phyloP scores from a whole-genome alignment of 306 rosid species.

The Trichosanthes cucumerina region DNA sequence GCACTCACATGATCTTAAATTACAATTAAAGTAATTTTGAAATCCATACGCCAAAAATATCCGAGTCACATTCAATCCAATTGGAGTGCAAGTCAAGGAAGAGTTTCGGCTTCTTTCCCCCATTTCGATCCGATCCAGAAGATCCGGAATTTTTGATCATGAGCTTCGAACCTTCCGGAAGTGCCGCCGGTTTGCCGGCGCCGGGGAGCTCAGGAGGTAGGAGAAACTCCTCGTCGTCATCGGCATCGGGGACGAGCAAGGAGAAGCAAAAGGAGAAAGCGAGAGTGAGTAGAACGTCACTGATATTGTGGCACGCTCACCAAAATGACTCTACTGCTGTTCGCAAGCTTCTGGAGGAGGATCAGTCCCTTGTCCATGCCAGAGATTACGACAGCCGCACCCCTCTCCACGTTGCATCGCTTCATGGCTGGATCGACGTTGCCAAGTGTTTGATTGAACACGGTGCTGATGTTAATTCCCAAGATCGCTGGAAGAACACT shows the following conservation, averaged over 20 bases:
- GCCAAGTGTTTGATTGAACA: slow-evolving; percentile 58
- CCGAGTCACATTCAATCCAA: slow-evolving; percentile 2
- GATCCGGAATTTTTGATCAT: slow-evolving; percentile 24
- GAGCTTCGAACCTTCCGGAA: slow-evolving; percentile 41
- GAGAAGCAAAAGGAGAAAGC: slow-evolving; percentile 70
- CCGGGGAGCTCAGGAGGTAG: neutral
- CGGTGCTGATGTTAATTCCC: slow-evolving; percentile 90
- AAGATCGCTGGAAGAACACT: slow-evolving; percentile 94
- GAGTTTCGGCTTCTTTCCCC: neutral
- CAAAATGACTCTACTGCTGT: slow-evolving; percentile 77
- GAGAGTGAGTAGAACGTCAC: slow-evolving; percentile 77
- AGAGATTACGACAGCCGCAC: slow-evolving; percentile 88
- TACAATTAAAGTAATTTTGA: neutral
- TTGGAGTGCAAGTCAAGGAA: neutral
- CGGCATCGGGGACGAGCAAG: slow-evolving; percentile 17
- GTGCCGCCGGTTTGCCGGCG: slow-evolving; percentile 12
- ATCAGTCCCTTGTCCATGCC: slow-evolving; percentile 63
- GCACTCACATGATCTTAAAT: neutral
- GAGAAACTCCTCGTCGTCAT: slow-evolving; percentile 5
- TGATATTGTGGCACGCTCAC: slow-evolving; percentile 92
- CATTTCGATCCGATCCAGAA: slow-evolving; percentile 13
- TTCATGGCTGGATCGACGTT: slow-evolving; percentile 76
- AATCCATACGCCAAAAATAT: neutral
- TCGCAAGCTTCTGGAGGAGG: slow-evolving; percentile 94
- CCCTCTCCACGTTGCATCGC: slow-evolving; percentile 81